A percentile compares a stretch with the other conserved stretches of the same genome.
These are phyloP conservation scores for Rubus idaeus DNA, from an alignment of 306 rosid species.

Conservation along the genomic window DNA sequence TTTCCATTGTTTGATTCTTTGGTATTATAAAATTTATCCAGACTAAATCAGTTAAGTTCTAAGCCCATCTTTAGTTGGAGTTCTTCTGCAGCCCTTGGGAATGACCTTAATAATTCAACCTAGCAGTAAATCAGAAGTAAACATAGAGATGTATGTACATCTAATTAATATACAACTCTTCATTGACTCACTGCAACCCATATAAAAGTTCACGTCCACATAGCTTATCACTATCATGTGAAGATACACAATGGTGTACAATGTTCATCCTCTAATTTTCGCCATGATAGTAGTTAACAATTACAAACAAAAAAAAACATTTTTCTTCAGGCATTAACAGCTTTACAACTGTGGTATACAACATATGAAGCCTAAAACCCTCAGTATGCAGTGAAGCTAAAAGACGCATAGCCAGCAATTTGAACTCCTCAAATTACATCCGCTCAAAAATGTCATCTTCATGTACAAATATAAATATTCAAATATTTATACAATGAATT, in stretches of 20 bases:
- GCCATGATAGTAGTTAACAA: neutral
- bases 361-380: neutral
- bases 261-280: neutral
- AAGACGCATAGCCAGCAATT: too few species aligned
- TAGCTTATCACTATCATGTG: neutral
- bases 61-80: too few species aligned
- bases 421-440: too few species aligned
- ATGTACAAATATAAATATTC: too few species aligned
- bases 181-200: neutral
- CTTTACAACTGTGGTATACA: neutral
- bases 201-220: neutral
- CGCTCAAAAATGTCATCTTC: too few species aligned
- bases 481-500: too few species aligned
- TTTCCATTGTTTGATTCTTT: too few species aligned
- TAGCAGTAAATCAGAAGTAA: neutral
- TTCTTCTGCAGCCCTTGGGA: too few species aligned
- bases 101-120: conserved; percentile 1
- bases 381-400: neutral
- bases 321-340: neutral
- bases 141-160: neutral
- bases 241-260: neutral
- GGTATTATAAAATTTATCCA: too few species aligned
- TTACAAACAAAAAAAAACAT: neutral
- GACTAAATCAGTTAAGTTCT: too few species aligned
- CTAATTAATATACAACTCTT: neutral